Base-by-base conservation (phyloP, 2,329 filamentous ascomycete genomes). In the Trichoderma aggressivum region DNA sequence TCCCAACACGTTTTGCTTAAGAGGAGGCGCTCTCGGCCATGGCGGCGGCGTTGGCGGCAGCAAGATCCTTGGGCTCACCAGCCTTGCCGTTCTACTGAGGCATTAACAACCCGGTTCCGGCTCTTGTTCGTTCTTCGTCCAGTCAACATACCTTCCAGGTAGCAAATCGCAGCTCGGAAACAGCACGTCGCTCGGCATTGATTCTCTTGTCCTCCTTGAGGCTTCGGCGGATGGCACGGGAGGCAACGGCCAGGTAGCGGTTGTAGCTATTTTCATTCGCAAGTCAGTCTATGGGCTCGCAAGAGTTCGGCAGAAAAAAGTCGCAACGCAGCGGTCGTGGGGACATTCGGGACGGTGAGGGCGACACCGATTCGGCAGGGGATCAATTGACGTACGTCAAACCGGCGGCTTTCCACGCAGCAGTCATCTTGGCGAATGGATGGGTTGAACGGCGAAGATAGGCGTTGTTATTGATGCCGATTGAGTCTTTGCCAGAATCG, bases 351-450 rank as follows among this genome's bases (percentile, higher is more conserved):
- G 39, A 10, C 39, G 21, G 56, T 16, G 55, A 14, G 43, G 39
- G 16, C 47, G 67, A 55, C 30, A 14, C 26, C 3, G 24, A 14
- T 63, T 59, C 66, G 70, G 60, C 32, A 39, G 8, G 72, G 72
- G 65, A 50, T 78, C 75, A 79, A 80, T 81, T 77, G 77, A 88
- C 93, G 84, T 92, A 97, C 94, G 91, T 97, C 82, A 98, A 88
- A 85, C 96, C 96, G 83, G 96, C 93, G 82, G 94, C 90, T 92
- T 98, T 98, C 96, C 95, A 99, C 82, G 94, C 93, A 87, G 94
- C 95, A 86, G 92, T 88, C 96, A 98, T 99, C 86, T 89, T 93
- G 89, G 82, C 82, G 82, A 81, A 82, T 81, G 77, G 75, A 77
- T 76, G 75, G 75, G 59, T 77, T 77, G 76, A 77, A 77, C 72